phyloP scores from a whole-genome alignment of 345 rosid genomes.

The Orychophragmus violaceus region DNA sequence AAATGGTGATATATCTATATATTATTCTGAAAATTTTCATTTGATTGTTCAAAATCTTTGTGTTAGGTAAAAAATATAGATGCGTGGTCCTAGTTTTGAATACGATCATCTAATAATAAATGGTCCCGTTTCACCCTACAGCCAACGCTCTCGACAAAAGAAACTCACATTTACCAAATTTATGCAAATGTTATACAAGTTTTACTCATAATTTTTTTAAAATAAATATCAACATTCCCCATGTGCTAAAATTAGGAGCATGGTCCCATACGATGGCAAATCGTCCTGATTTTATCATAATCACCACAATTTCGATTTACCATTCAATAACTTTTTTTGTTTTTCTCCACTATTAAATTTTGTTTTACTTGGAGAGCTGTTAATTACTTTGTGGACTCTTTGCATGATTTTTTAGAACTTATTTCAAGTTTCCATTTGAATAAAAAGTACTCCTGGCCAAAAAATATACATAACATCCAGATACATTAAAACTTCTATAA shows the following conservation, averaged over 20 bases:
- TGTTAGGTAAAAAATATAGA: slow-evolving; percentile 16
- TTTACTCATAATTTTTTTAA: not conserved
- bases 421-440: not conserved
- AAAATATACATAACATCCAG: not conserved
- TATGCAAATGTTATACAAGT: not conserved
- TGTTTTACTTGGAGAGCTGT: not conserved
- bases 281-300: not conserved
- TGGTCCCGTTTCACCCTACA: slow-evolving; percentile 28
- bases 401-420: not conserved
- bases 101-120: slow-evolving; percentile 16
- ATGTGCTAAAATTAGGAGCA: not conserved
- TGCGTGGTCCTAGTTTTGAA: slow-evolving; percentile 26
- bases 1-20: not conserved
- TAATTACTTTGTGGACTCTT: not conserved
- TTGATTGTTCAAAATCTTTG: not conserved
- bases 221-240: not conserved
- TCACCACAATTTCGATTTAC: not conserved
- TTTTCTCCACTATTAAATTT: not conserved
- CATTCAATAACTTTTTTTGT: not conserved
- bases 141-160: slow-evolving; percentile 22
- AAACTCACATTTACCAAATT: not conserved
- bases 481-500: no score
- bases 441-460: not conserved
- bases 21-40: not conserved
- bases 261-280: not conserved